Conservation (phyloP, 352 stramenopile genomes). For the Blastocystis sp. region DNA sequence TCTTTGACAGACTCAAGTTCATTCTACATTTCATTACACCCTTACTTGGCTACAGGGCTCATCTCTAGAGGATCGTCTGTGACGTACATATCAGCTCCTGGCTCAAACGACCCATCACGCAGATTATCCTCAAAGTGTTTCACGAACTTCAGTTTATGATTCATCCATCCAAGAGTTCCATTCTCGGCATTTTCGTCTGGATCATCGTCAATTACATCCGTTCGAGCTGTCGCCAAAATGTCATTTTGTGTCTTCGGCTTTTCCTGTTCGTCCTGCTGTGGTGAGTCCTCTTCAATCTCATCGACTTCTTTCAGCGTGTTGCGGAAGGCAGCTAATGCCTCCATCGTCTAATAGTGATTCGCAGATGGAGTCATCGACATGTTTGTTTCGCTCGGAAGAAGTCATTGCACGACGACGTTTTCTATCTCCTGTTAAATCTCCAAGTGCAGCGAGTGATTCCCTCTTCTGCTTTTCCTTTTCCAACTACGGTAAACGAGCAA, state of each 20-base stretch:
- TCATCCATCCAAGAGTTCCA: conserved; percentile 51
- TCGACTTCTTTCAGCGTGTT: neutral
- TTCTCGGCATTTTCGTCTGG: conserved; percentile 48
- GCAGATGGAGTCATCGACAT: neutral
- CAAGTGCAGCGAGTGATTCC: neutral
- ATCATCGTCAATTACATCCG: conserved; percentile 50
- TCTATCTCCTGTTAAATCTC: neutral
- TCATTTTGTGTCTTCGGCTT: conserved; percentile 4
- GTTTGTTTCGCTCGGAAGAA: neutral
- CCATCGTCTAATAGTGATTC: neutral
- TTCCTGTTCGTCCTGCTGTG: neutral
- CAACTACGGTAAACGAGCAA: neutral
- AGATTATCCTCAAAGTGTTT: conserved; percentile 59
- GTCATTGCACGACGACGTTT: neutral
- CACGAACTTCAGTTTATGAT: neutral
- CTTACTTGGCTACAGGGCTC: neutral
- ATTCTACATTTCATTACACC: neutral
- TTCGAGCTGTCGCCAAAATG: neutral
- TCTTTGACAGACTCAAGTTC: neutral
- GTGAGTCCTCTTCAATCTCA: neutral
- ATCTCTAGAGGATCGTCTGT: conserved; percentile 12
- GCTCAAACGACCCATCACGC: conserved; percentile 49
- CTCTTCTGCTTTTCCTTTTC: neutral
- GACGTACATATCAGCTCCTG: conserved; percentile 28
- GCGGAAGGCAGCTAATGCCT: neutral